Evolutionary conservation across 2,329 filamentous ascomycete genomes (phyloP), one percentile per base, ranked within the genome.

Genomic region (Rutstroemia sp.): DNA sequence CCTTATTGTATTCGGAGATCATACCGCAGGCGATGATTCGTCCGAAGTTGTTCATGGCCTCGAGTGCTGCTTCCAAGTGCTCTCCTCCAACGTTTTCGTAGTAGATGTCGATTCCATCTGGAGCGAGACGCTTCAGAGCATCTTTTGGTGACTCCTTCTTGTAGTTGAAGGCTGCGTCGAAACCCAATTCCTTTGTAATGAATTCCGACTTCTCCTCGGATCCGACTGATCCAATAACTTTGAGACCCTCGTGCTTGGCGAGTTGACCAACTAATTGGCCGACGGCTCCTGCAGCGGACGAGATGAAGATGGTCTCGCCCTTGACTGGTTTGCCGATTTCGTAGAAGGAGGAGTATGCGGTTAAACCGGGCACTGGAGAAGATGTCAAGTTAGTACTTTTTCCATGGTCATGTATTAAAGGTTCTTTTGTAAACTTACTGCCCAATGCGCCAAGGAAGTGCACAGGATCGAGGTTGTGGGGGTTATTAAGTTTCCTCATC

Each of bases 11-110:
- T 65, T 87, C 80, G 1, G 79, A 81, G 68, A 90, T 83, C 82
- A 89, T 83, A 39, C 78, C 78, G 63, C 78, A 83, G 55, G 75
- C 75, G 64, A 84, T 73, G 52, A 90, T 82, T 57, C 87, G 78
- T 6, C 86, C 87, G 57, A 77, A 81, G 54, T 74, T 64, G 58
- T 87, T 89, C 72, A 88, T 75, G 51, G 76, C 74, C 25, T 78
- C 74, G 48, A 91, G 71, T 0, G 84, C 83, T 40, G 85, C 85
- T 62, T 88, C 83, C 52, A 90, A 76, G 61, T 88, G 84, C 71
- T 88, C 86, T 40, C 87, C 88, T 19, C 88, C 88, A 6, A 88
- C 87, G 63, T 90, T 91, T 72, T 91, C 88, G 67, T 86, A 92
- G 75, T 90, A 90, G 68, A 91, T 89, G 67, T 91, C 87, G 58